Conservation (phyloP, 1,284 basidiomycete species). For the Vanrija humicola region DNA sequence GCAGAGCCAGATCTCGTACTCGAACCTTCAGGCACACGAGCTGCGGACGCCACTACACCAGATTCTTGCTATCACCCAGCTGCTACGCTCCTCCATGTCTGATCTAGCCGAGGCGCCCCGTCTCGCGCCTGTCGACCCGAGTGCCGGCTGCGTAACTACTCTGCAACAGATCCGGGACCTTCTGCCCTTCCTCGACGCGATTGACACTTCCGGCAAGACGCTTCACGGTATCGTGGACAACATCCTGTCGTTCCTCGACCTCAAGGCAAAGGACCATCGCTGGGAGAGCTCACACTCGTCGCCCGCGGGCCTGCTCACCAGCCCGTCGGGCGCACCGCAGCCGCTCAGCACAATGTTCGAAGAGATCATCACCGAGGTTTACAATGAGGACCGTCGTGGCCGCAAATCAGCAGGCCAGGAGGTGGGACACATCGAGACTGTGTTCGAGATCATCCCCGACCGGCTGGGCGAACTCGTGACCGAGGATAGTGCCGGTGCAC, state of each 20-base stretch:
- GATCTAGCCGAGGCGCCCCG: constrained; percentile 32
- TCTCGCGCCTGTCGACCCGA: background rate
- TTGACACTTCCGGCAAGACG: constrained; percentile 44
- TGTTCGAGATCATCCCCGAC: constrained; percentile 42
- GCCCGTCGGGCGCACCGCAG: constrained; percentile 18
- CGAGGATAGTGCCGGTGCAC: constrained; percentile 39
- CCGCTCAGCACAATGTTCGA: constrained; percentile 39
- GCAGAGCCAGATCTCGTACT: constrained; percentile 43
- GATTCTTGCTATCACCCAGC: constrained; percentile 44
- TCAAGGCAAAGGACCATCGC: constrained; percentile 32
- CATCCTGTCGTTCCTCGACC: constrained; percentile 43
- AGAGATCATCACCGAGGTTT: constrained; percentile 37
- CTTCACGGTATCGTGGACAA: constrained; percentile 47
- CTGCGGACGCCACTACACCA: constrained; percentile 48
- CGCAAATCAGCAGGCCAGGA: constrained; percentile 30
- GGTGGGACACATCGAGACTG: constrained; percentile 31
- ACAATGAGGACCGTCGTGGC: constrained; percentile 29
- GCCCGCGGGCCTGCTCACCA: constrained; percentile 8
- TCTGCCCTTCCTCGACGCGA: constrained; percentile 40
- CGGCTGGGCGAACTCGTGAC: constrained; percentile 35
- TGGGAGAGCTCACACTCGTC: constrained; percentile 12
- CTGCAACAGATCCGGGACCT: constrained; percentile 39
- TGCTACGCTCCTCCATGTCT: constrained; percentile 37
- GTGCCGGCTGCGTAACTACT: constrained; percentile 11
- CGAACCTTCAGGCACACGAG: constrained; percentile 45